Percentiles rank a stretch among this genome's conserved stretches.
Evolutionary conservation across 352 stramenopile genomes (phyloP).

Genomic region (Globisporangium echinulatum): DNA sequence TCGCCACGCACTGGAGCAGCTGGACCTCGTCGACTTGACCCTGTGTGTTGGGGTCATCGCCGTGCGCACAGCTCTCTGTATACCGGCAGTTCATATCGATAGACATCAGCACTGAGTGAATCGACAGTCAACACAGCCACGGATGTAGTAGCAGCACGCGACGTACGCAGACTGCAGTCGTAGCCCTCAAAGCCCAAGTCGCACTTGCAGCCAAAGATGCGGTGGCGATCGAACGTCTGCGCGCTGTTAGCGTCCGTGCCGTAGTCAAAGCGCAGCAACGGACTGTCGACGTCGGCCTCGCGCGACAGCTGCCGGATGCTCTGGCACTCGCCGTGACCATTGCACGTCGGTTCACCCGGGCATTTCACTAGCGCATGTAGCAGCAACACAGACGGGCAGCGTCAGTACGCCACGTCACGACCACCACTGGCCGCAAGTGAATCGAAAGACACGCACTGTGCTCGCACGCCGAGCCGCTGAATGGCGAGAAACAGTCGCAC

Average conservation of each 20-base stretch:
- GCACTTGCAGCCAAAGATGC: slow-evolving; percentile 85
- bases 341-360: slow-evolving; percentile 41
- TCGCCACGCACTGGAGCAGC: slow-evolving; percentile 56
- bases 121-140: not conserved
- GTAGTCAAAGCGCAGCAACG: slow-evolving; percentile 58
- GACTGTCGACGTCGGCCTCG: slow-evolving; percentile 44
- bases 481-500: slow-evolving; percentile 56
- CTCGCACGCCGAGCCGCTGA: slow-evolving; percentile 53
- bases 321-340: slow-evolving; percentile 72
- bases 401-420: not conserved
- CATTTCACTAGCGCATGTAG: slow-evolving; percentile 39
- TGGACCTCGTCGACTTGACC: slow-evolving; percentile 84
- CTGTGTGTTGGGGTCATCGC: slow-evolving; percentile 79
- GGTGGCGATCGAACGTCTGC: slow-evolving; percentile 72
- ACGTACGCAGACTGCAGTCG: slow-evolving; percentile 75
- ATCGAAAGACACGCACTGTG: slow-evolving; percentile 21
- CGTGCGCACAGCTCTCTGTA: slow-evolving; percentile 73
- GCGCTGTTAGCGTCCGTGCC: slow-evolving; percentile 58
- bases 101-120: not conserved
- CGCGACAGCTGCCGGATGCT: slow-evolving; percentile 61
- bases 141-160: not conserved
- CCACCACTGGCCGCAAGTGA: not conserved
- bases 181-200: slow-evolving; percentile 87
- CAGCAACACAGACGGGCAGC: not conserved
- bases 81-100: not conserved